These are phyloP conservation scores for Podospora comata DNA, from an alignment of 495 filamentous ascomycete genomes.

Conservation along the genomic window DNA sequence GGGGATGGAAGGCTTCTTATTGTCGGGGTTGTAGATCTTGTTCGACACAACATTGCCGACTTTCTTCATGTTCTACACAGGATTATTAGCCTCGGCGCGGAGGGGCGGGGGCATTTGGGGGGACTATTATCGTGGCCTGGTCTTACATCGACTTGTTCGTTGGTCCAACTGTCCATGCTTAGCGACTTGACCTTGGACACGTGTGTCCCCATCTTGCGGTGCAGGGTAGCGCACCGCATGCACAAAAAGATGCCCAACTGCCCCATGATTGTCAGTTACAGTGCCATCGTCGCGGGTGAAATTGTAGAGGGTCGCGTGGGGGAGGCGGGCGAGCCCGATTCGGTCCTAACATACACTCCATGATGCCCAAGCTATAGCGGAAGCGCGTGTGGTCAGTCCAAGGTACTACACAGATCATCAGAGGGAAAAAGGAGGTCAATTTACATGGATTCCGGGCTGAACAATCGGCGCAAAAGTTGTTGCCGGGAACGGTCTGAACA, in stretches of 20 bases:
- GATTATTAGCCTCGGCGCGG: conserved; percentile 23
- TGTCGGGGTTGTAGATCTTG: conserved; percentile 79
- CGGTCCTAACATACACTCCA: conserved; percentile 75
- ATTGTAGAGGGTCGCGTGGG: neutral
- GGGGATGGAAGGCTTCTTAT: conserved; percentile 75
- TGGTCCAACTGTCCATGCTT: conserved; percentile 95
- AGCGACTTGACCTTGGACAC: conserved; percentile 97
- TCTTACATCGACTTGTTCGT: conserved; percentile 91
- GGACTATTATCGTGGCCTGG: conserved; percentile 9
- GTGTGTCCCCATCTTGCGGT: conserved; percentile 95
- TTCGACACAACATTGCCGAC: conserved; percentile 85
- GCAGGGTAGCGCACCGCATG: conserved; percentile 93
- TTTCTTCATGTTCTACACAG: conserved; percentile 77
- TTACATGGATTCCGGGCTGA: conserved; percentile 85
- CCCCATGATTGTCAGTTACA: conserved; percentile 23
- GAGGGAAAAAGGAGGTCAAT: conserved; percentile 31
- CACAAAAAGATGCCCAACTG: conserved; percentile 95
- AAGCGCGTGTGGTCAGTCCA: conserved; percentile 23
- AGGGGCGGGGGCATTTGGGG: neutral
- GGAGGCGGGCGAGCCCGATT: neutral
- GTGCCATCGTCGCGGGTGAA: neutral
- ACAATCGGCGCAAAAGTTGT: conserved; percentile 95
- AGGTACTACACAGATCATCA: conserved; percentile 1
- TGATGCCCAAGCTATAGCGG: conserved; percentile 82
- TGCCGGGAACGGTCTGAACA: conserved; percentile 80